Base-by-base conservation (phyloP, 2,329 filamentous ascomycete species). In the Ophiosphaerella herpotricha region DNA sequence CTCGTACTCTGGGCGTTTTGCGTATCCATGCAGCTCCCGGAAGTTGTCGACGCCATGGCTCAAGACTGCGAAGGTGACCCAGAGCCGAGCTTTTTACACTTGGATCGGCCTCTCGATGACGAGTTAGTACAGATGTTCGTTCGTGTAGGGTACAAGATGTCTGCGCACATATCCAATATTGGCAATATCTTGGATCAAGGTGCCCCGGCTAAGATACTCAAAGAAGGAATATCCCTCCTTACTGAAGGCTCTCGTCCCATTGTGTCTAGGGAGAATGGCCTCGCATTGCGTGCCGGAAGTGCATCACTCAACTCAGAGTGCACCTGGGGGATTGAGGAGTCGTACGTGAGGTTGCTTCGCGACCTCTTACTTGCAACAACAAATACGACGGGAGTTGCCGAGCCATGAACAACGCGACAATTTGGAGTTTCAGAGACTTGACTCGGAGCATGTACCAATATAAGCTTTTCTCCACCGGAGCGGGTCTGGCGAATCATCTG, bases 51-150 rank as follows among this genome's bases (percentile, higher is more conserved):
- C 37, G 50, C 46, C 24, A 50, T 52, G n/a, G 42, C 37, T 0
- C 29, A 21, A 13, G 50, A 50, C 7, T 45, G 31, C 32, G 35
- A 55, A 9, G 39, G 50, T 5, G 40, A 43, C 9, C 61, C 63
- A 1, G 70, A 74, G 14, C 74, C 77, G 0, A 73, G 67, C 0
- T 78, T 80, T 7, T 80, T 84, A 33, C 76, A 80, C 14, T 69
- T 85, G 0, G 82, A 85, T 48, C 73, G 81, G 8, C 82, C 82
- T 0, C 77, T 77, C 2, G 81, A 84, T 53, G 82, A 85, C 60
- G 82, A 84, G 57, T 73, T 84, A 41, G 81, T 83, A 1, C 82
- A 84, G 56, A 67, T 79, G 1, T 85, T 81, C 60, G 80, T 85
- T 0, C 71, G 77, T 9, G 71, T 76, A 13, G 82, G 82, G 0